Conservation (phyloP, 2,329 filamentous ascomycete species). For the Fusarium luffae region DNA sequence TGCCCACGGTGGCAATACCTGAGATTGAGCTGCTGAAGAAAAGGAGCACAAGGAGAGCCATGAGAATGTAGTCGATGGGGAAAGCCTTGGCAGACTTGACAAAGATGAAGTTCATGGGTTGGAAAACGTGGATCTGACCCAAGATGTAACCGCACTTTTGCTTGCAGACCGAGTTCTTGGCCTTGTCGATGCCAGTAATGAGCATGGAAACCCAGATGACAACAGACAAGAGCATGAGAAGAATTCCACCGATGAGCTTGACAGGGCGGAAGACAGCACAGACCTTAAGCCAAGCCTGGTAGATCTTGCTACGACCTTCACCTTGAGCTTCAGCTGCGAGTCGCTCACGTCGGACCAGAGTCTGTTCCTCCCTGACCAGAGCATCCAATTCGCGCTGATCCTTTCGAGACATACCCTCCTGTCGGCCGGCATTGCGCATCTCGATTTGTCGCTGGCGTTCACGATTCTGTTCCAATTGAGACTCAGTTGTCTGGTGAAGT, state of each 20-base stretch:
- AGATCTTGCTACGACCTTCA: constrained; percentile 78
- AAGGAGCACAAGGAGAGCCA: constrained; percentile 84
- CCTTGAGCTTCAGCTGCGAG: constrained; percentile 85
- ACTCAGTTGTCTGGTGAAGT: constrained; percentile 78
- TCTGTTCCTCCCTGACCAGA: constrained; percentile 89
- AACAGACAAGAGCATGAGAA: constrained; percentile 79
- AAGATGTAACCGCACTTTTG: constrained; percentile 91
- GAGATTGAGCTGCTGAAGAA: constrained; percentile 90
- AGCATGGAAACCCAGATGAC: constrained; percentile 92
- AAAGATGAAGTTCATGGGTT: constrained; percentile 88
- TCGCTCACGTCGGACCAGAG: constrained; percentile 87
- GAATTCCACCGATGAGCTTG: constrained; percentile 85
- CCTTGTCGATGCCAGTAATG: constrained; percentile 95
- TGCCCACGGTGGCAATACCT: constrained; percentile 86
- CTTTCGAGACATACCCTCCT: constrained; percentile 80
- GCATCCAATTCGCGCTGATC: constrained; percentile 90
- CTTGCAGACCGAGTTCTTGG: constrained; percentile 94
- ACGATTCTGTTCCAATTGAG: constrained; percentile 86
- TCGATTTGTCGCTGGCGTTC: constrained; percentile 94
- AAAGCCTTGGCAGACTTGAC: constrained; percentile 85
- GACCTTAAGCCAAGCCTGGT: constrained; percentile 81
- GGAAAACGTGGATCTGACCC: constrained; percentile 87
- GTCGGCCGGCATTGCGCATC: constrained; percentile 80
- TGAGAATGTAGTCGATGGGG: constrained; percentile 91
- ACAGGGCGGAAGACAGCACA: constrained; percentile 87